Conservation (phyloP, 1,139 yeast genomes). For the Zygosaccharomyces sapae region DNA sequence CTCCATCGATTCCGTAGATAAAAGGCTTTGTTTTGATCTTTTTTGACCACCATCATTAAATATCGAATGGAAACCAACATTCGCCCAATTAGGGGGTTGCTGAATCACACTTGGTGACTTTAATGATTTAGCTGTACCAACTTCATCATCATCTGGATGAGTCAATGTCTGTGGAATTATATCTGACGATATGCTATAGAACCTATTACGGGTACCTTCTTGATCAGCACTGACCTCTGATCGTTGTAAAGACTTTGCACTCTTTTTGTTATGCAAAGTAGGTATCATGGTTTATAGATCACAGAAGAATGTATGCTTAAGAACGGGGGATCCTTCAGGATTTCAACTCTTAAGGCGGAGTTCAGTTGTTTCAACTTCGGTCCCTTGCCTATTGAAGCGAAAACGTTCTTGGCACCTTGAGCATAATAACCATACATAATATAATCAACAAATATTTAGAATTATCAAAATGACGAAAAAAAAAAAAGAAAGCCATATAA, state of each 20-base stretch:
- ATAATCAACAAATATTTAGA: background rate
- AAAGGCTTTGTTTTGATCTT: constrained; percentile 18
- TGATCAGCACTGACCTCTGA: background rate
- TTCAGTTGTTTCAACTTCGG: background rate
- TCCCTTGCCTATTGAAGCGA: background rate
- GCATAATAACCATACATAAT: background rate
- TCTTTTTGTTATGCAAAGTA: background rate
- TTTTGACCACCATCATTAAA: constrained; percentile 22
- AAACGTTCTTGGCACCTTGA: background rate
- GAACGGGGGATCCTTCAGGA: background rate
- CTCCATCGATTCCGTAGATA: constrained; percentile 12
- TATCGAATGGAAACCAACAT: constrained; percentile 37
- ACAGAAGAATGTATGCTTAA: background rate
- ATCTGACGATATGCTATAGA: constrained; percentile 20
- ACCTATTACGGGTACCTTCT: constrained; percentile 5
- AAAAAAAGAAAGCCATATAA: background rate
- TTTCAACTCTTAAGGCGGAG: no score
- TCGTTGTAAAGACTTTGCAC: background rate
- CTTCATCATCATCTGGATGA: constrained; percentile 14
- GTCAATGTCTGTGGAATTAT: constrained; percentile 21
- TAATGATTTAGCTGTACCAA: constrained; percentile 5
- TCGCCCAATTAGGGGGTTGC: constrained; percentile 29
- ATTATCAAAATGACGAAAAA: background rate
- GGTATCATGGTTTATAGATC: background rate
- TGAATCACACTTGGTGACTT: constrained; percentile 13